Evolutionary conservation across 2,329 filamentous ascomycete genomes (phyloP), one percentile per base, ranked within the genome.

Genomic region (Aspergillus udagawae): DNA sequence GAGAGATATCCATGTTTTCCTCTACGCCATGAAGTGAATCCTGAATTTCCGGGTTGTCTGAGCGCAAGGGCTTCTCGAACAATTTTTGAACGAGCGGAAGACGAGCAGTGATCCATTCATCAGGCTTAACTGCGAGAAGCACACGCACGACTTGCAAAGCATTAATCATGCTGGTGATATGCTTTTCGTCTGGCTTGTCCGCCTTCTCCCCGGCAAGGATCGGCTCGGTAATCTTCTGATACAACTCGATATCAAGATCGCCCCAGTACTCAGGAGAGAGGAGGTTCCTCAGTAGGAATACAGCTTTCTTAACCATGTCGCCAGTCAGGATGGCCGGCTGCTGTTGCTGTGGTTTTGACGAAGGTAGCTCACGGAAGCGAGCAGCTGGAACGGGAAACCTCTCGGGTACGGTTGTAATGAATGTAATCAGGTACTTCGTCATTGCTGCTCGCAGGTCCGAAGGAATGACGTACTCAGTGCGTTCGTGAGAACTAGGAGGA

Each of bases 391-490:
- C 83, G 21, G 87, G 86, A 70, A 90, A 97, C 35, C 92, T 86
- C 73, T 97, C 94, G 20, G 89, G 88, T 23, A 97, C 81, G 52
- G 91, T 89, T 1, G 92, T 92, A 65, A 97, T 96, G 74, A 97
- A 97, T 59, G 94, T 90, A 29, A 97, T 90, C 32, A 99, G 83
- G 69, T 97, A 99, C 74, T 96, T 97, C 50, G 97, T 83, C 79
- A 99, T 88, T 73, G 91, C 88, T 47, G 87, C 83, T 21, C 92
- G 85, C 54, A 89, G 85, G 1, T 83, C 72, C 0, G 82, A 71
- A 8, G 89, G 84, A 27, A 93, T 86, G 60, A 83, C 80, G 64
- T 90, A 92, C 55, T 92, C 89, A 0, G 77, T 74, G 58, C 81
- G 81, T 51, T 86, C 86, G 44, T 67, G 68, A 32, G 60, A 63